A percentile compares a stretch with the other conserved stretches of the same genome.
Evolutionary conservation across 2,329 filamentous ascomycete species (phyloP).

Genomic region (Ambrosiella cleistominuta): DNA sequence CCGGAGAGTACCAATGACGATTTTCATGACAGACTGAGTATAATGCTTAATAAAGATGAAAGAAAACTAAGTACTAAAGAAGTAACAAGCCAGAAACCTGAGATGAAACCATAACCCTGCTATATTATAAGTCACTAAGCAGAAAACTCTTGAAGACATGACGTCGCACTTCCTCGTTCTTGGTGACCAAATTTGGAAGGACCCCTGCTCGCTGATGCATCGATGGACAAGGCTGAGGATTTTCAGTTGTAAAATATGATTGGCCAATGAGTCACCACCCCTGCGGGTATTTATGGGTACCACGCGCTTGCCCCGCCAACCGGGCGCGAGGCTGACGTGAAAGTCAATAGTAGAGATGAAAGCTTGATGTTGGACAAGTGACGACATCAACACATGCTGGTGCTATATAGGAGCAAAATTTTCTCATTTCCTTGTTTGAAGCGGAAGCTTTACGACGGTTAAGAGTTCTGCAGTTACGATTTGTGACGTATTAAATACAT

Average conservation of each 20-base stretch:
- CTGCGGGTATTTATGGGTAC: constrained; percentile 1
- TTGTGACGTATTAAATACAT: neutral
- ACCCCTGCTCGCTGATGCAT: neutral
- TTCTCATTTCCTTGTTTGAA: neutral
- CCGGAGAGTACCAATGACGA: neutral
- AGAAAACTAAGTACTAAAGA: neutral
- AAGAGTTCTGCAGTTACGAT: neutral
- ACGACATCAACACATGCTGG: neutral
- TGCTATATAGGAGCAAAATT: neutral
- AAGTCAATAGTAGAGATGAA: constrained; percentile 3
- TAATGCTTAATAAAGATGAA: neutral
- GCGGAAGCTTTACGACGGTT: neutral
- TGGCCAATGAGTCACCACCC: constrained; percentile 7
- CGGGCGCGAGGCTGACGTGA: constrained; percentile 7
- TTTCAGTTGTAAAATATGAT: neutral
- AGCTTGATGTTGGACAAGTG: neutral
- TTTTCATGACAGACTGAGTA: neutral
- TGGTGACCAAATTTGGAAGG: neutral
- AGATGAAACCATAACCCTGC: neutral
- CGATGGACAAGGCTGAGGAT: constrained; percentile 8
- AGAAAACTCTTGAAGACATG: neutral
- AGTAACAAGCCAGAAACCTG: neutral
- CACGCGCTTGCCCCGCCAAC: constrained; percentile 5
- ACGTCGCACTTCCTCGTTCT: neutral
- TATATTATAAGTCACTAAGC: neutral